A percentile compares a stretch with the other conserved stretches of the same genome.
These are phyloP conservation scores for Aegilops sharonensis DNA, from an alignment of 176 grass and related monocot species.

Conservation along the genomic window DNA sequence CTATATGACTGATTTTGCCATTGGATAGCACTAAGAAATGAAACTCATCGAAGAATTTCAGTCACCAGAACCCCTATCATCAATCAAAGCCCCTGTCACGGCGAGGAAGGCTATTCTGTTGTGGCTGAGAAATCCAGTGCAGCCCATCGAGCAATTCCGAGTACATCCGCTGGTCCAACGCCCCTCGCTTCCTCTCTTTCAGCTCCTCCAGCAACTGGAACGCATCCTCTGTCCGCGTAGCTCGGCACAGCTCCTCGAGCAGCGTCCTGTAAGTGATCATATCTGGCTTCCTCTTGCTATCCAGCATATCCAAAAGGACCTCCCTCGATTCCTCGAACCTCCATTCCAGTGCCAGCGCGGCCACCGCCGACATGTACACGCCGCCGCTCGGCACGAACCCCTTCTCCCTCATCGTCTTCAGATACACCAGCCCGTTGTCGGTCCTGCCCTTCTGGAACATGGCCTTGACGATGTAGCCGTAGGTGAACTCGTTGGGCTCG, in stretches of 20 bases:
- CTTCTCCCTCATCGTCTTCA: slow-evolving; percentile 56
- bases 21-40: too few species aligned
- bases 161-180: slow-evolving; percentile 65
- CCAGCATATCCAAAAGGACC: slow-evolving; percentile 77
- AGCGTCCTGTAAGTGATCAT: slow-evolving; percentile 88
- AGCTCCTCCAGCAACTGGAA: slow-evolving; percentile 73
- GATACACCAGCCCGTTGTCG: slow-evolving; percentile 47
- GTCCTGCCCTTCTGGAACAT: slow-evolving; percentile 82
- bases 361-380: slow-evolving; percentile 70
- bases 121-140: slow-evolving; percentile 88
- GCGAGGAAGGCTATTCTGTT: background rate
- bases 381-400: slow-evolving; percentile 54
- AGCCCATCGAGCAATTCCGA: slow-evolving; percentile 78
- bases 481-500: slow-evolving; percentile 79
- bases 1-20: too few species aligned
- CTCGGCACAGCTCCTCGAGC: slow-evolving; percentile 88
- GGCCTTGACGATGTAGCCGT: slow-evolving; percentile 77
- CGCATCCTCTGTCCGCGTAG: slow-evolving; percentile 52
- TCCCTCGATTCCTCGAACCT: slow-evolving; percentile 63
- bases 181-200: slow-evolving; percentile 46
- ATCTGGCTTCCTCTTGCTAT: slow-evolving; percentile 60
- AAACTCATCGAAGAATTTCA: slow-evolving; percentile 5
- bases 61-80: slow-evolving; percentile 31
- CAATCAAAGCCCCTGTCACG: slow-evolving; percentile 9
- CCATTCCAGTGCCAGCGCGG: slow-evolving; percentile 64